Evolutionary conservation across 2,329 filamentous ascomycete genomes (phyloP).

Genomic region (Pleoardoris graminearum): DNA sequence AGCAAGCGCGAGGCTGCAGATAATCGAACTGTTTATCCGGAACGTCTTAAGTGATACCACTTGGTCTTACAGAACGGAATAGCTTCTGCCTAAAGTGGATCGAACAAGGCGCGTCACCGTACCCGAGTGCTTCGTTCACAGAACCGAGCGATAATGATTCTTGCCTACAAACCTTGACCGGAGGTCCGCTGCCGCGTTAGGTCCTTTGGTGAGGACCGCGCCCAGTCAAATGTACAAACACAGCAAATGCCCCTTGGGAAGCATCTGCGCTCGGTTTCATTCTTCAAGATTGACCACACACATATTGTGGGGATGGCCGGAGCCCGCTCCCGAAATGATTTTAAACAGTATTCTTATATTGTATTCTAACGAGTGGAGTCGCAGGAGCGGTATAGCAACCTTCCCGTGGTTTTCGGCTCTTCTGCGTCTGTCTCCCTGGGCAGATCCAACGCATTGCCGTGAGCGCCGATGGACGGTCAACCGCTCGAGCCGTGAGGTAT

Average conservation of each 20-base stretch:
- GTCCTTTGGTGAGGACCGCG: neutral
- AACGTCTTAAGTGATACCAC: neutral
- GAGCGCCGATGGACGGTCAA: constrained; percentile 27
- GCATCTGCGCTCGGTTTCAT: neutral
- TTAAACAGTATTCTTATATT: constrained; percentile 13
- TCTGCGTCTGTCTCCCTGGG: constrained; percentile 35
- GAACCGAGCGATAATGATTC: neutral
- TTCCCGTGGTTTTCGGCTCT: constrained; percentile 10
- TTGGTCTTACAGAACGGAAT: neutral
- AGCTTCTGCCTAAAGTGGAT: neutral
- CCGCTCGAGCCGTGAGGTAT: constrained; percentile 18
- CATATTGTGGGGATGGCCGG: constrained; percentile 16
- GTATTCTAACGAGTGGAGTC: constrained; percentile 11
- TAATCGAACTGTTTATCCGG: neutral
- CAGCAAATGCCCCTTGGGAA: neutral
- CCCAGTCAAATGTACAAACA: neutral
- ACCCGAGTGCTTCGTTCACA: neutral
- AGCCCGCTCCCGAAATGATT: constrained; percentile 16
- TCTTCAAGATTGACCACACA: neutral
- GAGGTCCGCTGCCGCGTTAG: neutral
- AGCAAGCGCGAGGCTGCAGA: neutral
- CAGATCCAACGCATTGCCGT: constrained; percentile 29
- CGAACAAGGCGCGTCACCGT: neutral
- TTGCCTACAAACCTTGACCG: no score
- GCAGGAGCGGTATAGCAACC: constrained; percentile 11